These are phyloP conservation scores for Carex arenaria DNA, from an alignment of 202 grass and related monocot species.

Conservation along the genomic window DNA sequence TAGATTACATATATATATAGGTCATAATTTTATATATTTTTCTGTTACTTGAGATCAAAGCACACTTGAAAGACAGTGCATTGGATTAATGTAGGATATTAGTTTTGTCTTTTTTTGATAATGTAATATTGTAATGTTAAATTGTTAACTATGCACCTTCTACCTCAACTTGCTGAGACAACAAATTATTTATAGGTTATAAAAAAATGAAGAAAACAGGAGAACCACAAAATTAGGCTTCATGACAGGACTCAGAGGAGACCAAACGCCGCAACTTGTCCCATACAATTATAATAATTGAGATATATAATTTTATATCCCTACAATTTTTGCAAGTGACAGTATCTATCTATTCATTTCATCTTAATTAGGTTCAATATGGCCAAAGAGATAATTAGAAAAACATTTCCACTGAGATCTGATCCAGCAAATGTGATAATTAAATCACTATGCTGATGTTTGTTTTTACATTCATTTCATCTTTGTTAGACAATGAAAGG, in stretches of 20 bases:
- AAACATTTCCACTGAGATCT: conserved; percentile 7
- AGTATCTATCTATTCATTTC: background rate
- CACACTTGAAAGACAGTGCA: background rate
- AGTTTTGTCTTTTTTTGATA: background rate
- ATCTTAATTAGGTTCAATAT: background rate
- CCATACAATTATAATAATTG: background rate
- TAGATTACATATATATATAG: background rate
- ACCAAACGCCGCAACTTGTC: conserved; percentile 14
- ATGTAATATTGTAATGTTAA: background rate
- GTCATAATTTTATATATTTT: background rate
- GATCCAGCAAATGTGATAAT: background rate
- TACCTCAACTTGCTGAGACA: background rate
- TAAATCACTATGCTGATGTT: background rate
- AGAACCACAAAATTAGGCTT: conserved; percentile 1
- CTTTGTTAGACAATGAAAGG: background rate
- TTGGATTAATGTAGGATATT: background rate
- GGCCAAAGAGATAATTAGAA: background rate
- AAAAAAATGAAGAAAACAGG: background rate
- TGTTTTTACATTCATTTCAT: background rate
- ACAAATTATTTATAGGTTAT: background rate
- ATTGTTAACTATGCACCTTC: background rate
- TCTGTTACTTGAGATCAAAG: background rate
- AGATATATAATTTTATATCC: background rate
- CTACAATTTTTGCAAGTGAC: conserved; percentile 6
- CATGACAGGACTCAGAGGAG: background rate